Base-by-base conservation (phyloP, 371 early-diverging fungal species). In the Circinella umbellata region DNA sequence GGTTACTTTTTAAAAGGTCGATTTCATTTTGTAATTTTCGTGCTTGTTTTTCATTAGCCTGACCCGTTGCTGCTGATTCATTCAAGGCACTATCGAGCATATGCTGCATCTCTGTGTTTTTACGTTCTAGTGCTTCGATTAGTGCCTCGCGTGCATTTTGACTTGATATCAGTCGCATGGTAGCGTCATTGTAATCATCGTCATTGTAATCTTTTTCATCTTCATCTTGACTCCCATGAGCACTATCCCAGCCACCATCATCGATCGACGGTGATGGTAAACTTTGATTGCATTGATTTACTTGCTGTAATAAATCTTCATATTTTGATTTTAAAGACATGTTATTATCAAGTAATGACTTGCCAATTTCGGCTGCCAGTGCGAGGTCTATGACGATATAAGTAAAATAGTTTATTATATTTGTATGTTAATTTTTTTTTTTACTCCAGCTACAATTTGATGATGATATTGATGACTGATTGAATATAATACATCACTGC, bases 361-460 rank as follows among this genome's bases (percentile, higher is more conserved):
- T 86, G 18, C 89, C 88, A 66, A 89, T 81, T 75, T 86, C 80
- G 37, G 88, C 88, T 17, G 87, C 89, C 38, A 87, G 67, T 13
- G 73, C 69, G 37, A 88, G 77, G 72, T 86, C 88, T 89, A 35
- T 37, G 27, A 27, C 35, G n/a, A 55, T 13, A 63, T 17, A 27
- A 27, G 18, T 27, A 42, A 47, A 46, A 61, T 53, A 13, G 11
- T 42, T 42, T 42, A 42, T 42, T 42, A 42, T 42, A 11, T 9
- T 42, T 42, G 6, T 9, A 11, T 42, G 6, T 42, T 42, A 11
- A 57, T 34, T 57, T 2, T 18, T 27, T 57, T 27, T 27, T 27
- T 27, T 27, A 27, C 27, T 27, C 27, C 27, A 27, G 27, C 27
- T 27, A 27, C 27, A 27, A 10, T 57, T 27, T 38, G 59, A 66